Evolutionary conservation across 2,329 filamentous ascomycete species (phyloP).

Genomic region (Periconia sp.): DNA sequence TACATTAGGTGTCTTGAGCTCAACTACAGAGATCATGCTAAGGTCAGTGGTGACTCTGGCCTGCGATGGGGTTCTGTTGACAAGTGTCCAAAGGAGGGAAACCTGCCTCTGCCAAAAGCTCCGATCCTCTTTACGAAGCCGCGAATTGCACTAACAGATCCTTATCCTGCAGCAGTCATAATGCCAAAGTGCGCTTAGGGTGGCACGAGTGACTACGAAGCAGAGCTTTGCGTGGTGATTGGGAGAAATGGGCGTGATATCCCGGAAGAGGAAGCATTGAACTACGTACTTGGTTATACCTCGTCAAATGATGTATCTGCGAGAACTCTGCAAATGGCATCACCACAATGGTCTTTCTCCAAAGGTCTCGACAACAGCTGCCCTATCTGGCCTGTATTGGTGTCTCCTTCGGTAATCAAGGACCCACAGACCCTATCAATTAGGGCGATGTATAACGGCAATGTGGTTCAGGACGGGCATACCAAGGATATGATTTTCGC

Average conservation of each 20-base stretch:
- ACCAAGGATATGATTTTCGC: constrained; percentile 52
- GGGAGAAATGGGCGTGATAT: constrained; percentile 58
- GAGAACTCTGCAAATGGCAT: constrained; percentile 52
- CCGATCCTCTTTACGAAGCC: too few species aligned
- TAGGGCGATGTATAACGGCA: constrained; percentile 51
- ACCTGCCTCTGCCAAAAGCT: too few species aligned
- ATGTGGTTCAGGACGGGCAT: constrained; percentile 47
- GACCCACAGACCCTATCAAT: constrained; percentile 50
- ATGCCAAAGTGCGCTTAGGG: too few species aligned
- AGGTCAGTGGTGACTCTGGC: too few species aligned
- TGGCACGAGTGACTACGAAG: constrained; percentile 17
- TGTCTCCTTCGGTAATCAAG: constrained; percentile 35
- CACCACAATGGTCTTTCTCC: constrained; percentile 58
- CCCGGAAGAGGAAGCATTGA: constrained; percentile 45
- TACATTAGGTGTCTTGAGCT: too few species aligned
- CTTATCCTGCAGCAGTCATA: too few species aligned
- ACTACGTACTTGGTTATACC: constrained; percentile 58
- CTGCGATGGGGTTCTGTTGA: too few species aligned
- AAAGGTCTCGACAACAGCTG: constrained; percentile 51
- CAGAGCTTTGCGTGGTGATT: constrained; percentile 48
- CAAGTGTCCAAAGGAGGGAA: too few species aligned
- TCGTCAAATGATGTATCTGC: constrained; percentile 59
- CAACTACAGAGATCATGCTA: too few species aligned
- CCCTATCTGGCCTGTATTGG: constrained; percentile 38
- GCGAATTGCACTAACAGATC: too few species aligned